Evolutionary conservation across 257 asterid genomes (phyloP), one percentile per base, ranked within the genome.

Genomic region (Fraxinus quadrangulata): DNA sequence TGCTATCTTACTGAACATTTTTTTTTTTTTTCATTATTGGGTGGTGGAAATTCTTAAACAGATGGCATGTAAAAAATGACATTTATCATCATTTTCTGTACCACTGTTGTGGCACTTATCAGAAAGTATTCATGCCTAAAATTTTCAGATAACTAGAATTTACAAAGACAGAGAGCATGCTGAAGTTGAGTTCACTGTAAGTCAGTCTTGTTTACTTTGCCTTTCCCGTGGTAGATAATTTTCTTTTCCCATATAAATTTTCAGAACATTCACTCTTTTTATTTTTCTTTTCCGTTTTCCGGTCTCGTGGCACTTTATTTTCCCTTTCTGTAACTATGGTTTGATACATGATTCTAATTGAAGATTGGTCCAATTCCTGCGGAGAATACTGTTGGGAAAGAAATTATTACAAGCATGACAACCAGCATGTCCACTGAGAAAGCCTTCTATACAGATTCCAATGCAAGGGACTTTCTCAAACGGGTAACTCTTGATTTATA

Each of bases 401-500:
- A 93, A 89, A 90, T 92, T 68, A 89, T 93, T 70, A 92, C 98
- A 39, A 88, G 86, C 84, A 74, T 93, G 78, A 82, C 90, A 26
- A 78, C 97, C 67, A 83, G 89, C 76, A 88, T 93, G 96, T 92
- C 69, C 71, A 88, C 95, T 2, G 47, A 89, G 78, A 82, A 87
- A 81, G 89, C 84, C 77, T 93, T 92, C 82, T 88, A 89, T 70
- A 93, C 96, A 11, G 98, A 93, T 71, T 93, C 98, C 79, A 93
- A 93, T 40, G 98, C 89, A 77, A 92, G 98, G 80, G 98, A 93
- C 90, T 93, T 93, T 78, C 83, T 93, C 39, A 88, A 88, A 87
- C 85, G 98, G 90, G 98, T 93, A 85, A 36, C 72, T 77, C 68
- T 37, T 21, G 33, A 31, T 31, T 31, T 31, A 56, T 19, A 54